Evolutionary conservation across 176 grass and related monocot genomes (phyloP).

Genomic region (Paspalum notatum): DNA sequence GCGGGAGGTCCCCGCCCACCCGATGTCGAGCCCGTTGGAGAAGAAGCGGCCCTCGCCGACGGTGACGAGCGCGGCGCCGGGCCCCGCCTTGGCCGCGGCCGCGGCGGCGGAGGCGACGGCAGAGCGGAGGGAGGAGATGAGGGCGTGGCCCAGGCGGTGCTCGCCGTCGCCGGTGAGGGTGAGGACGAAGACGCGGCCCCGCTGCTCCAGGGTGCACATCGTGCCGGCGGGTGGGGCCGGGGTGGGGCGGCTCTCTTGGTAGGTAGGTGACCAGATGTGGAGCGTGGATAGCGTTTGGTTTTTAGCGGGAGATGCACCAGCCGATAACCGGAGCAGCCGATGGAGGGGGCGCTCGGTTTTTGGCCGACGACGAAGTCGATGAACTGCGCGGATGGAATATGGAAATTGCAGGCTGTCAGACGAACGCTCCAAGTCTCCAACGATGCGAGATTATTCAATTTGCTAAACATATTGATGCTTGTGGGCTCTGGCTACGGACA

Average conservation of each 20-base stretch:
- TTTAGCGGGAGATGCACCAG: neutral
- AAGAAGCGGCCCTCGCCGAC: constrained; percentile 88
- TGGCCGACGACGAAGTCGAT: neutral
- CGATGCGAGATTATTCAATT: neutral
- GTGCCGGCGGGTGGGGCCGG: neutral
- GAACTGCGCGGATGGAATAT: neutral
- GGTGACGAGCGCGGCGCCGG: constrained; percentile 63
- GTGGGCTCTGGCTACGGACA: too few species aligned
- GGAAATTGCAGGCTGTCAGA: neutral
- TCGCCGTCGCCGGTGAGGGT: constrained; percentile 87
- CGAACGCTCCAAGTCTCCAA: constrained; percentile 2
- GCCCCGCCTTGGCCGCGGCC: constrained; percentile 21
- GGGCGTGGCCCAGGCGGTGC: constrained; percentile 60
- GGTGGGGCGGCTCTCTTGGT: neutral
- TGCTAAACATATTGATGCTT: neutral
- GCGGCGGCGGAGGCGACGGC: constrained; percentile 39
- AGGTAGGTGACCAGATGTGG: too few species aligned
- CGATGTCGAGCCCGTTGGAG: constrained; percentile 89
- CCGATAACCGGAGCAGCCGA: neutral
- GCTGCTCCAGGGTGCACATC: constrained; percentile 87
- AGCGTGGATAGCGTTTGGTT: neutral
- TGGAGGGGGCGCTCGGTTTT: neutral
- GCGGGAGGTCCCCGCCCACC: constrained; percentile 56
- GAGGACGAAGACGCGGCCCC: constrained; percentile 77
- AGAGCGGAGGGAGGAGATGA: constrained; percentile 66